These are phyloP conservation scores for Torulaspora quercuum DNA, from an alignment of 805 yeast genomes.

Conservation along the genomic window DNA sequence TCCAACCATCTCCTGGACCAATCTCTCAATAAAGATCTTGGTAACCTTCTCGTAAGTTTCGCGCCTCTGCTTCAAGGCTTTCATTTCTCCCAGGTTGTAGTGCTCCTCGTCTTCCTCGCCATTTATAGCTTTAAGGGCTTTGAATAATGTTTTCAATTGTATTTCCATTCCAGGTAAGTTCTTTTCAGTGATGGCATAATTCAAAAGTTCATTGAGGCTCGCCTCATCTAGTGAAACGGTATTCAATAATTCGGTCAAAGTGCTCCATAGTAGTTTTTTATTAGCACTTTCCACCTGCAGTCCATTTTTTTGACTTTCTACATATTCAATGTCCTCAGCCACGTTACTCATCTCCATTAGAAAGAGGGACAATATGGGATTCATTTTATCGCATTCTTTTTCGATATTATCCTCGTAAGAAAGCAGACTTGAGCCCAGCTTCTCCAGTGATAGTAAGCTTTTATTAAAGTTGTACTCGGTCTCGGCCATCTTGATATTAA, in stretches of 20 bases:
- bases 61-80: constrained; percentile 66
- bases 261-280: constrained; percentile 69
- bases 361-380: constrained; percentile 52
- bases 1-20: constrained; percentile 42
- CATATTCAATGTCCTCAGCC: constrained; percentile 61
- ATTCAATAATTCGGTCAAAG: constrained; percentile 61
- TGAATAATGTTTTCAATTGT: constrained; percentile 52
- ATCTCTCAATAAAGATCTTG: constrained; percentile 46
- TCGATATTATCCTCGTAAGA: constrained; percentile 44
- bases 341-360: constrained; percentile 61
- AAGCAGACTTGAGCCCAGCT: constrained; percentile 43
- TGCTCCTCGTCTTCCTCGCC: constrained; percentile 44
- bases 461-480: constrained; percentile 62
- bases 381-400: constrained; percentile 53
- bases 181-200: constrained; percentile 46
- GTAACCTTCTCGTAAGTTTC: constrained; percentile 56
- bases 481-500: constrained; percentile 55
- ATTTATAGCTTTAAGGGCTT: constrained; percentile 62
- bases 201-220: constrained; percentile 47
- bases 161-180: constrained; percentile 51
- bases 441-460: constrained; percentile 50
- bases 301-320: constrained; percentile 76
- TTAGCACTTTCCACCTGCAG: constrained; percentile 80
- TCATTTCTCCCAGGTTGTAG: constrained; percentile 57
- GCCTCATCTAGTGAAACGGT: constrained; percentile 64